Conservation (phyloP, 169 alveolate genomes). For the Cryptosporidium parvum region DNA sequence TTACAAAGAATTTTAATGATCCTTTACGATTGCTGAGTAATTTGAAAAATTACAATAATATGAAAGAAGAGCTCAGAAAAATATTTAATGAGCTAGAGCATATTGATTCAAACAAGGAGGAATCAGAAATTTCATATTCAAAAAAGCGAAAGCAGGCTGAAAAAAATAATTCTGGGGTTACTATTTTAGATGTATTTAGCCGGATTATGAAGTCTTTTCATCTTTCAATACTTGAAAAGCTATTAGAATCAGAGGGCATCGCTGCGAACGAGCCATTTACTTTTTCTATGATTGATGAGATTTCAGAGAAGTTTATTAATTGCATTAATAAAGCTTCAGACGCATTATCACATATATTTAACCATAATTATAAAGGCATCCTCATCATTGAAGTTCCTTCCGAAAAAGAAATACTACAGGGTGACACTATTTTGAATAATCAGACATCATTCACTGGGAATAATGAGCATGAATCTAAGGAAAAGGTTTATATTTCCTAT, state of each 20-base stretch:
- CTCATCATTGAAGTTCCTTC: constrained; percentile 10
- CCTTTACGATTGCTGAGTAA: not conserved
- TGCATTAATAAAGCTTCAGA: constrained; percentile 29
- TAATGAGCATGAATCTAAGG: not conserved
- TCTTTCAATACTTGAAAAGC: constrained; percentile 32
- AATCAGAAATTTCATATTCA: not conserved
- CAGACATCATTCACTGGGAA: not conserved
- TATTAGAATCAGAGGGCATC: constrained; percentile 21
- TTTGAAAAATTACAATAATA: constrained; percentile 4
- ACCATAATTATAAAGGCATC: constrained; percentile 6
- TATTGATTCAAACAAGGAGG: not conserved
- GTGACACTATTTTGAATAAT: constrained; percentile 9
- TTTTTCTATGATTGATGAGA: constrained; percentile 6
- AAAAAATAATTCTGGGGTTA: constrained; percentile 27
- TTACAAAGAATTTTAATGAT: not conserved
- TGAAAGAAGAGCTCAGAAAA: constrained; percentile 44
- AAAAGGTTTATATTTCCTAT: constrained; percentile 31
- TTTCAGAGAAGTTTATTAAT: constrained; percentile 22
- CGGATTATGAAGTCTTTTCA: constrained; percentile 28
- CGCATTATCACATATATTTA: not conserved
- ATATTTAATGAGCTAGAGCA: constrained; percentile 16
- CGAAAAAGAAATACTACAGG: constrained; percentile 25
- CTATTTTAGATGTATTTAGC: constrained; percentile 23
- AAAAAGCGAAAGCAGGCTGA: constrained; percentile 24
- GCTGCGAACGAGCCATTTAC: constrained; percentile 24